These are phyloP conservation scores for Mycena indigotica DNA, from an alignment of 768 basidiomycete genomes.

Conservation along the genomic window DNA sequence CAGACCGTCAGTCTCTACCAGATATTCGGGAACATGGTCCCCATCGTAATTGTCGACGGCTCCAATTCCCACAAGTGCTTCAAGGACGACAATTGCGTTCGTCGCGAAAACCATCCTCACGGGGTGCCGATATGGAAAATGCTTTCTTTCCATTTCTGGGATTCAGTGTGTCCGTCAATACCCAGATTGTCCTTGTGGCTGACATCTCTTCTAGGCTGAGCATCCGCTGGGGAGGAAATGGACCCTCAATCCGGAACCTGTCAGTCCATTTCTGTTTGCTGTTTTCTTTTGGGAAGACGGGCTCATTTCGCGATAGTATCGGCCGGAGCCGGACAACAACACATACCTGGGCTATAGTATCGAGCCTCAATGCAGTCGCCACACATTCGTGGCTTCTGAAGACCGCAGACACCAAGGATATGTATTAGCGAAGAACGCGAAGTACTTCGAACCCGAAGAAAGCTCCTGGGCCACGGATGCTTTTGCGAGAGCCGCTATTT, in stretches of 20 bases:
- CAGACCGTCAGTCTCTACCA: slow-evolving; percentile 32
- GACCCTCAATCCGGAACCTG: slow-evolving; percentile 36
- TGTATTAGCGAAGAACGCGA: slow-evolving; percentile 2
- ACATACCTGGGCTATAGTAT: slow-evolving; percentile 32
- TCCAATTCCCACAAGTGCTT: slow-evolving; percentile 4
- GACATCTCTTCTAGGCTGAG: not conserved
- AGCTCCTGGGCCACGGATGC: slow-evolving; percentile 4
- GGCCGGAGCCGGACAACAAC: not conserved
- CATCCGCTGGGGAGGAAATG: slow-evolving; percentile 32
- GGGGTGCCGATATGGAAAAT: slow-evolving; percentile 45
- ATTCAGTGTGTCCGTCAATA: slow-evolving; percentile 3
- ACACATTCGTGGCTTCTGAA: slow-evolving; percentile 27
- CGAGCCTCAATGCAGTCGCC: slow-evolving; percentile 29
- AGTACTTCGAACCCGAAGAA: not conserved
- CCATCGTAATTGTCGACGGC: slow-evolving; percentile 22
- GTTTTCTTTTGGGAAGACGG: slow-evolving; percentile 11
- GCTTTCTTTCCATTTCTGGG: slow-evolving; percentile 29
- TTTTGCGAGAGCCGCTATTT: slow-evolving; percentile 1
- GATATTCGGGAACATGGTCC: slow-evolving; percentile 36
- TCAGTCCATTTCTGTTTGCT: not conserved
- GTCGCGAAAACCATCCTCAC: slow-evolving; percentile 27
- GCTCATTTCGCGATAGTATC: no score
- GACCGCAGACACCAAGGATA: slow-evolving; percentile 17
- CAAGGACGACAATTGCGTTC: slow-evolving; percentile 28
- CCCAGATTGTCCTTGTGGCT: not conserved